Evolutionary conservation across 768 basidiomycete species (phyloP), one percentile per base, ranked within the genome.

Genomic region (Boletales sp.): DNA sequence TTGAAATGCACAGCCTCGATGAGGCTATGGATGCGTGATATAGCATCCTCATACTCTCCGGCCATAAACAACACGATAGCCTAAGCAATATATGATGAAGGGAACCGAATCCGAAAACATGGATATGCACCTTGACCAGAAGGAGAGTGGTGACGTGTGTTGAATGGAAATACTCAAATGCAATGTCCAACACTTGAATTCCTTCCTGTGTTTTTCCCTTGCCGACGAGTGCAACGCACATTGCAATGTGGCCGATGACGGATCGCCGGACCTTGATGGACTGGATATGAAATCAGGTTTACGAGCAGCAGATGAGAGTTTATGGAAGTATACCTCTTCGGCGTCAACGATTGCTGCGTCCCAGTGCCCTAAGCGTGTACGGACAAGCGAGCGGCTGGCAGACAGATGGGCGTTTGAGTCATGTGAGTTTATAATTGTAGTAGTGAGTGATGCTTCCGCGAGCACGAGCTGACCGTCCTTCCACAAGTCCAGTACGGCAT

Each of bases 341-440:
- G 55, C 57, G 17, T 58, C 48, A 0, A 3, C 3, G 8, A 50
- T 34, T 0, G 56, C 56, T 13, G 0, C 14, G 6, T 47, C 43
- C 56, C 51, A 53, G 3, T 37, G n/a, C n/a, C 14, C 2, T 14
- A 56, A 31, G 6, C 36, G 56, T 11, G 51, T n/a, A 2, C 38
- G 17, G 2, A 56, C n/a, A 19, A 58, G 41, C 0, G 54, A 45
- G 40, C 48, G 21, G 17, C 32, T 37, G 5, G 54, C 51, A 10
- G 24, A 24, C 24, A 24, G 24, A 24, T 24, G 24, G 24, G 24
- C 24, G 5, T 24, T 5, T 24, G 24, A 24, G 24, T 5, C 5
- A 24, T 5, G 24, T 3, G 24, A 24, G 24, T 5, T 5, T 5
- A 24, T 3, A 24, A 24, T 24, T 24, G 24, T 5, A 24, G n/a